Base-by-base conservation (phyloP, 2,329 filamentous ascomycete species). In the Periconia digitata region DNA sequence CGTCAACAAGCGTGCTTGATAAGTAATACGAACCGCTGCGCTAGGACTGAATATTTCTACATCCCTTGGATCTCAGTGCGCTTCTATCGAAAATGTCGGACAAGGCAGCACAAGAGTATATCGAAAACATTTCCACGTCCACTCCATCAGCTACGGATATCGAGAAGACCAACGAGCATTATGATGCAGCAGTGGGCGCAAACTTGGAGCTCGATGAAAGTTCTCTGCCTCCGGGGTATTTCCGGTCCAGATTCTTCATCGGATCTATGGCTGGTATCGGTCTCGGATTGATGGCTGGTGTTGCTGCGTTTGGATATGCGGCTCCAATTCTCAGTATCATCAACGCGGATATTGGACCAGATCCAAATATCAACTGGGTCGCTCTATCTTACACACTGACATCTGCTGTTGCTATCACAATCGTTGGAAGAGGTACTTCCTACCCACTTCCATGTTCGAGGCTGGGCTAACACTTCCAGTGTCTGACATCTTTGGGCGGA, bases 401-500 rank as follows among this genome's bases (percentile, higher is more conserved):
- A 22, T 50, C 47, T 2, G 50, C 50, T 20, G 46, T 53, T 12
- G 34, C 41, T 13, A 43, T 53, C 39, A 49, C 50, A 21, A 47
- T 50, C 29, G 47, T 53, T 20, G 50, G 50, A 6, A 42, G 50
- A 16, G 43, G n/a, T n/a, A n/a, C n/a, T n/a, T n/a, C n/a, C n/a
- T n/a, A n/a, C n/a, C n/a, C n/a, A n/a, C n/a, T n/a, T n/a, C n/a
- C n/a, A n/a, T n/a, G n/a, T n/a, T n/a, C n/a, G n/a, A n/a, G n/a
- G n/a, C n/a, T n/a, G n/a, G n/a, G n/a, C n/a, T n/a, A n/a, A n/a
- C n/a, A n/a, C n/a, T n/a, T n/a, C n/a, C n/a, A n/a, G n/a, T 52
- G 6, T 43, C 43, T 15, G 53, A 55, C 17, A 56, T 56, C n/a
- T 56, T 56, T 29, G 53, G 70, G 58, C 10, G 53, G 13, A 44